phyloP scores from a whole-genome alignment of 2,329 filamentous ascomycete genomes.

The Aspergillus clavatus region DNA sequence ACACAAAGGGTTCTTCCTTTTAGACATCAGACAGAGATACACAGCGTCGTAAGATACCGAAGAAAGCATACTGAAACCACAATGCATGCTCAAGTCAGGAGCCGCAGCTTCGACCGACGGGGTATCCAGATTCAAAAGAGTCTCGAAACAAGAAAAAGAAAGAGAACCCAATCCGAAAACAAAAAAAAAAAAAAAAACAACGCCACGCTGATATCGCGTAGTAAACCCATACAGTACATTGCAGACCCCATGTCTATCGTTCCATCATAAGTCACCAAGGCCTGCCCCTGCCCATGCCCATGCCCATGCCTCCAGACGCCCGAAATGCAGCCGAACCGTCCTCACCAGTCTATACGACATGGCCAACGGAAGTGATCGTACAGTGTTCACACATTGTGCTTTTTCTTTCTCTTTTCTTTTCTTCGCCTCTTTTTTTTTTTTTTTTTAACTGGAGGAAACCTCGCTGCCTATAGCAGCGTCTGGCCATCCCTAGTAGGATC shows the following conservation, averaged over 20 bases:
- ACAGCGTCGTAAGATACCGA: neutral
- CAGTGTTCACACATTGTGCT: neutral
- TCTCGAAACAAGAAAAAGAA: slow-evolving; percentile 9
- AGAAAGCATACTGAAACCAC: neutral
- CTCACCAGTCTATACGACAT: neutral
- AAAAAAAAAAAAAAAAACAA: slow-evolving; percentile 1
- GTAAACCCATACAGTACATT: neutral
- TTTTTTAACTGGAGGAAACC: neutral
- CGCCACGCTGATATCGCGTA: slow-evolving; percentile 1
- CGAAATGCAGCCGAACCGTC: neutral
- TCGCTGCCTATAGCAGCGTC: slow-evolving; percentile 21
- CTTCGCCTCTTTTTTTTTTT: neutral
- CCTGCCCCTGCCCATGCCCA: too few species aligned
- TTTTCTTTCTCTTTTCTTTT: neutral
- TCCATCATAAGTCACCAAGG: too few species aligned
- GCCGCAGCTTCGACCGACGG: slow-evolving; percentile 19
- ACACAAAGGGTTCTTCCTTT: too few species aligned
- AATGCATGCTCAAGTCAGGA: slow-evolving; percentile 14
- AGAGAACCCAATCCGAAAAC: slow-evolving; percentile 2
- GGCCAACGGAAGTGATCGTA: neutral
- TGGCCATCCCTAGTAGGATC: slow-evolving; percentile 24
- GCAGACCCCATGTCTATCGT: neutral
- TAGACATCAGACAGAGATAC: too few species aligned
- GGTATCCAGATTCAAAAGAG: slow-evolving; percentile 17
- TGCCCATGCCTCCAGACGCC: too few species aligned